Conservation (phyloP, 306 rosid species). For the Sicyos baderoa region DNA sequence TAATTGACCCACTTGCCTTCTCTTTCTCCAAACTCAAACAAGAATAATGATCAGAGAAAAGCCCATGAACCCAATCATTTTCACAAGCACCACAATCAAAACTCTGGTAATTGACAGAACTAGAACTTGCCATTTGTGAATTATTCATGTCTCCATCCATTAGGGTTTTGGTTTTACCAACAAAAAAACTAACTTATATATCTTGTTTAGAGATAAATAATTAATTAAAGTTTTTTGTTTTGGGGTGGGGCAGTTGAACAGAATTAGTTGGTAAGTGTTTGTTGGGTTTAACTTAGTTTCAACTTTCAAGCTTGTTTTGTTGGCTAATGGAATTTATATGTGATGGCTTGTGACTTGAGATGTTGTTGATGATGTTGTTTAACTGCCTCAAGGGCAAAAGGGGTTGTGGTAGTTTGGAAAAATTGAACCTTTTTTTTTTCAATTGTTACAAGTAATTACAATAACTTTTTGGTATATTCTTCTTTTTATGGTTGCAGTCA, state of each 20-base stretch:
- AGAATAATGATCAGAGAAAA: neutral
- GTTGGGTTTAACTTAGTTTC: slow-evolving; percentile 14
- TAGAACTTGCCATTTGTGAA: neutral
- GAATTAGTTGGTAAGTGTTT: slow-evolving; percentile 14
- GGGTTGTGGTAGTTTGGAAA: slow-evolving; percentile 19
- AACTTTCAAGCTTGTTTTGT: slow-evolving; percentile 7
- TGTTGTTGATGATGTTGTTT: slow-evolving; percentile 14
- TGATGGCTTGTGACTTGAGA: slow-evolving; percentile 13
- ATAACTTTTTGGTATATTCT: neutral
- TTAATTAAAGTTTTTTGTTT: neutral
- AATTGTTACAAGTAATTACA: slow-evolving; percentile 9
- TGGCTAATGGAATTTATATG: neutral
- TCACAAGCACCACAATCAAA: neutral
- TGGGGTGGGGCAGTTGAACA: slow-evolving; percentile 19
- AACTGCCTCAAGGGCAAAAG: neutral
- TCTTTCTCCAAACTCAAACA: neutral
- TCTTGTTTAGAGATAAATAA: neutral
- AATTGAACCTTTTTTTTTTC: neutral
- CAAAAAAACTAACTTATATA: neutral
- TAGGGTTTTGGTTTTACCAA: neutral
- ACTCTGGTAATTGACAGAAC: neutral
- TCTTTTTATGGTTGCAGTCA: neutral
- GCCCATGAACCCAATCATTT: neutral
- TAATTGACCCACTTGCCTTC: neutral
- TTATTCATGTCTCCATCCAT: neutral